These are phyloP conservation scores for Mycena alexandri DNA, from an alignment of 768 basidiomycete genomes.

Conservation along the genomic window DNA sequence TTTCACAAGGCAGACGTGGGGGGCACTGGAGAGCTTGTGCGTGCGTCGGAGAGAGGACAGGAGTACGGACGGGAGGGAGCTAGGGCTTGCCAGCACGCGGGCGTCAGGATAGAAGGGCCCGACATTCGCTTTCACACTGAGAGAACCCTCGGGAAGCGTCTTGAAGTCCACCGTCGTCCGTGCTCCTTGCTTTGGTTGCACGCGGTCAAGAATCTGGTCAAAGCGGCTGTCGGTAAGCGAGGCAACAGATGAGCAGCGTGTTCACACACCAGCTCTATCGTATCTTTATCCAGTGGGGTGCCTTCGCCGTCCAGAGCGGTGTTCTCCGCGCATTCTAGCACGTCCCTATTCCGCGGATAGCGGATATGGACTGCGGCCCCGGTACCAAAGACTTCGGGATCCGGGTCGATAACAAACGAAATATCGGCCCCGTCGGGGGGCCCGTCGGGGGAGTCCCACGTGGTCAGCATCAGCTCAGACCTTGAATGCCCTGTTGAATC, in stretches of 20 bases:
- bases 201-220: slow-evolving; percentile 18
- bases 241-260: neutral
- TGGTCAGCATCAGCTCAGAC: too few species aligned
- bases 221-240: neutral
- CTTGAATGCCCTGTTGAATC: too few species aligned
- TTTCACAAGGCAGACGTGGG: slow-evolving; percentile 3
- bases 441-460: too few species aligned
- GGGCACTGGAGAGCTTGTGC: neutral
- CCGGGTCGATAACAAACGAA: slow-evolving; percentile 10
- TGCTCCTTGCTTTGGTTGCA: slow-evolving; percentile 1
- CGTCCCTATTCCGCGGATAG: neutral
- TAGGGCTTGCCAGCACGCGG: neutral
- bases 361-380: slow-evolving; percentile 7
- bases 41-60: slow-evolving; percentile 16
- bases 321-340: slow-evolving; percentile 21
- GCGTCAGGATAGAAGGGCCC: slow-evolving; percentile 4
- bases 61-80: slow-evolving; percentile 11
- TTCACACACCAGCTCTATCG: slow-evolving; percentile 13
- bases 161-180: slow-evolving; percentile 9
- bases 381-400: slow-evolving; percentile 16
- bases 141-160: slow-evolving; percentile 17
- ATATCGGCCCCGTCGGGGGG: neutral
- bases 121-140: neutral
- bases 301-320: slow-evolving; percentile 9
- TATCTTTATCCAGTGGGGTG: neutral